Evolutionary conservation across 148 eudicot genomes (phyloP), one percentile per base, ranked within the genome.

Genomic region (Dianthus caryophyllus): DNA sequence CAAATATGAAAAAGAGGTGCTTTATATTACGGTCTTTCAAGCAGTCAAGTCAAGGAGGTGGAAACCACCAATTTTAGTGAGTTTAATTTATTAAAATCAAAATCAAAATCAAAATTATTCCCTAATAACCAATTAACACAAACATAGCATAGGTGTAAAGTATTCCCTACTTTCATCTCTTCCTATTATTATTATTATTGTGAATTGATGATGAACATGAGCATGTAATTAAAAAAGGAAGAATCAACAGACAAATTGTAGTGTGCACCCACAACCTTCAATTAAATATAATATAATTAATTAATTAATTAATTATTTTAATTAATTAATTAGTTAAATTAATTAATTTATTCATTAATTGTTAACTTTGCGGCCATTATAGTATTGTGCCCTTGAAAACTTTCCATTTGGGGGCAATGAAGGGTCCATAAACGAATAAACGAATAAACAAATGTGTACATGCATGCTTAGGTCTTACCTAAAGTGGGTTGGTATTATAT

Each of bases 61-160:
- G 64, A 68, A 68, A 43, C 54, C 71, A 68, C 63, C 38, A 54
- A 24, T 39, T 7, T 48, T 59, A 69, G 60, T n/a, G n/a, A 30
- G 60, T 69, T 60, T 39, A 47, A 69, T 69, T 47, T 53, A 47
- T 39, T 2, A 58, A n/a, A n/a, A n/a, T n/a, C n/a, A n/a, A n/a
- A 55, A 59, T 3, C 38, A 70, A 58, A 61, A 21, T 36, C 57
- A 33, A 33, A 31, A 20, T 21, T 30, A 13, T 33, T 17, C 48
- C n/a, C 46, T 60, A 48, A 46, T 70, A 47, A 51, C 51, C 59
- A 61, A 61, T 61, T 39, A 61, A 21, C 9, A 39, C 14, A 61
- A 4, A 2, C 38, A 38, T 38, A 14, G 24, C 48, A 61, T 61
- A 61, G 29, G 65, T 61, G 65, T 39, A 61, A 61, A 61, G 65